Evolutionary conservation across 768 basidiomycete genomes (phyloP).

Genomic region (Exidia glandulosa): DNA sequence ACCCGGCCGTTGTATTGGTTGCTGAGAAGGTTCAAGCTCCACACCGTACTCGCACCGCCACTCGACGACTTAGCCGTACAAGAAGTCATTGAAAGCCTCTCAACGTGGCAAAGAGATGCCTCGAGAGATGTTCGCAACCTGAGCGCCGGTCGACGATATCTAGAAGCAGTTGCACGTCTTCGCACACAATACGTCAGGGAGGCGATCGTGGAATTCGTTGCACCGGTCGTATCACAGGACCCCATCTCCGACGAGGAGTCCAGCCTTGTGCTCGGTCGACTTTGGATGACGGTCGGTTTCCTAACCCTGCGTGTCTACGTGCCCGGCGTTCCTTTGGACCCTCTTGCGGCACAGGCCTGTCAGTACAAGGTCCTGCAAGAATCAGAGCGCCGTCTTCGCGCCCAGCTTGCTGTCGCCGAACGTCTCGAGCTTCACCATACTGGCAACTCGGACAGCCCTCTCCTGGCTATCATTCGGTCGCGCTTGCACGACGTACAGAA

Average conservation of each 20-base stretch:
- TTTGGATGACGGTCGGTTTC: conserved; percentile 52
- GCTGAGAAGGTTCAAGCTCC: background rate
- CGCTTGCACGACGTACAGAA: background rate
- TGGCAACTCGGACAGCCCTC: conserved; percentile 44
- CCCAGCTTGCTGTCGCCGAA: conserved; percentile 43
- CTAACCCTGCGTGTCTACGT: conserved; percentile 62
- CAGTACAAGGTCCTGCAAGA: conserved; percentile 31
- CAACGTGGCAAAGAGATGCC: background rate
- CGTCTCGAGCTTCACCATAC: conserved; percentile 35
- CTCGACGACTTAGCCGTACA: background rate
- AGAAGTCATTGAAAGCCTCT: background rate
- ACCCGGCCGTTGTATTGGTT: background rate
- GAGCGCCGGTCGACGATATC: background rate
- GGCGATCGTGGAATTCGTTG: background rate
- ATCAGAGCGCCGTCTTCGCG: conserved; percentile 28
- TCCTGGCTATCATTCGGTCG: conserved; percentile 33
- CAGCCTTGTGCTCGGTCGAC: conserved; percentile 25
- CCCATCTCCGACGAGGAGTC: background rate
- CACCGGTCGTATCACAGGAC: background rate
- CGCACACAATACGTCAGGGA: background rate
- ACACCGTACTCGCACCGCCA: background rate
- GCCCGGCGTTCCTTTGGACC: conserved; percentile 80
- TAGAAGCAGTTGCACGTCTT: background rate
- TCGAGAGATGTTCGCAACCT: background rate
- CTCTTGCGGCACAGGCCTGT: conserved; percentile 52